Evolutionary conservation across 129 eudicot genomes (phyloP), one percentile per base, ranked within the genome.

Genomic region (Pseudognaphalium luteoalbum): DNA sequence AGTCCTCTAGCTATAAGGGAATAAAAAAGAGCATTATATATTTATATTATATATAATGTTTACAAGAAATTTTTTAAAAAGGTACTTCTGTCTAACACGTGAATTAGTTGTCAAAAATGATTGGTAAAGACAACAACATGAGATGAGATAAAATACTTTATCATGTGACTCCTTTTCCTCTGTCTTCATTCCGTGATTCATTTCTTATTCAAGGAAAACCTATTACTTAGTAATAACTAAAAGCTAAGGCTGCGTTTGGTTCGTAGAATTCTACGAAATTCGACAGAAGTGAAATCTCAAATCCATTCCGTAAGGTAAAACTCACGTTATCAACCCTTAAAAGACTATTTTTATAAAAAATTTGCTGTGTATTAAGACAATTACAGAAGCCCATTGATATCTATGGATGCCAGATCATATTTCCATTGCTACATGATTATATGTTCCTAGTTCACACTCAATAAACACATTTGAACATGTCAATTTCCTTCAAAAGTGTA

Each of bases 21-120:
- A 6, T 20, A 25, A 25, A 6, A 39, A 73, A 22, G 66, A 28
- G 30, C n/a, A n/a, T n/a, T n/a, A n/a, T n/a, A n/a, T n/a, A n/a
- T n/a, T n/a, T n/a, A n/a, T n/a, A n/a, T n/a, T n/a, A n/a, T 29
- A 56, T 35, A 17, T 32, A 7, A 37, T 35, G 52, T 10, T 19
- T 20, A 60, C 3, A 20, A 33, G 62, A 37, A 51, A 51, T 75
- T 25, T 25, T 0, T 60, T 64, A 72, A 75, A 58, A 51, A 17
- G 56, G 85, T 66, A 62, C 54, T 71, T 52, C 75, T 76, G 72
- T 81, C 76, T 41, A 54, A 69, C 85, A 81, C 69, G 85, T 76
- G 81, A 81, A 81, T 71, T 81, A 51, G 85, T 76, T 76, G 74
- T 71, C 58, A 39, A 70, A 81, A 52, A 81, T 81, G 35, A 81